Percentiles rank a stretch among this genome's conserved stretches.
These are phyloP conservation scores for Basidiobolus meristosporus DNA, from an alignment of 371 early-diverging fungal genomes.

Conservation along the genomic window DNA sequence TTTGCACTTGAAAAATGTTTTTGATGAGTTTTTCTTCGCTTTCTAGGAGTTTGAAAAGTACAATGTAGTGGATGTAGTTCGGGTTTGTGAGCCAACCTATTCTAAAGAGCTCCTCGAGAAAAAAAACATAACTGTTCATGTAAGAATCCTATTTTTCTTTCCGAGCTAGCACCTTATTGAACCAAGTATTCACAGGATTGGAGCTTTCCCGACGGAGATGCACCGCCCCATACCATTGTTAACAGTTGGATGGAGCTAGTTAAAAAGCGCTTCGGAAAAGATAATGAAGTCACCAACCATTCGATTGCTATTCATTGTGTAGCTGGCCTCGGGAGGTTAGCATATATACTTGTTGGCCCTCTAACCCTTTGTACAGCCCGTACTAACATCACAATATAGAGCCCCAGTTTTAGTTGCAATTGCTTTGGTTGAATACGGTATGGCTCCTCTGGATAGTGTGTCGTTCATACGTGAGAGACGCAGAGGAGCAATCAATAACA, in stretches of 20 bases:
- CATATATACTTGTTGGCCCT: neutral
- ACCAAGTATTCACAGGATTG: slow-evolving; percentile 13
- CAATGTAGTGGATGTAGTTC: slow-evolving; percentile 64
- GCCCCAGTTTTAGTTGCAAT: slow-evolving; percentile 56
- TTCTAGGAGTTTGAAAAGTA: slow-evolving; percentile 39
- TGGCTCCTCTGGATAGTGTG: slow-evolving; percentile 60
- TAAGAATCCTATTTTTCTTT: too few relatives aligned
- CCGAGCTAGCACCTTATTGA: too few relatives aligned
- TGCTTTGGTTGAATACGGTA: slow-evolving; percentile 64
- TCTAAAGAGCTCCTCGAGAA: slow-evolving; percentile 27
- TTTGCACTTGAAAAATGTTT: neutral
- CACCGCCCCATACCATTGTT: slow-evolving; percentile 51
- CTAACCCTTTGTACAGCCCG: neutral
- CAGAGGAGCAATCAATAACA: slow-evolving; percentile 64
- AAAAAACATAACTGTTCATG: slow-evolving; percentile 53
- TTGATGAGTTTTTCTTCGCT: neutral
- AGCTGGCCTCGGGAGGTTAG: slow-evolving; percentile 59
- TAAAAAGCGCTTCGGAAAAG: slow-evolving; percentile 8
- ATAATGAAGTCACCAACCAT: slow-evolving; percentile 10
- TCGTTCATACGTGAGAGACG: slow-evolving; percentile 51
- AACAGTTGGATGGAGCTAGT: slow-evolving; percentile 37
- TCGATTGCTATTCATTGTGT: slow-evolving; percentile 76
- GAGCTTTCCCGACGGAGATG: slow-evolving; percentile 62
- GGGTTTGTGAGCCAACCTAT: slow-evolving; percentile 85
- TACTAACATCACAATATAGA: slow-evolving; percentile 8